Percentiles rank a stretch among this genome's conserved stretches.
Conservation (phyloP, 1,284 basidiomycete genomes). For the Cryptococcus sp. region DNA sequence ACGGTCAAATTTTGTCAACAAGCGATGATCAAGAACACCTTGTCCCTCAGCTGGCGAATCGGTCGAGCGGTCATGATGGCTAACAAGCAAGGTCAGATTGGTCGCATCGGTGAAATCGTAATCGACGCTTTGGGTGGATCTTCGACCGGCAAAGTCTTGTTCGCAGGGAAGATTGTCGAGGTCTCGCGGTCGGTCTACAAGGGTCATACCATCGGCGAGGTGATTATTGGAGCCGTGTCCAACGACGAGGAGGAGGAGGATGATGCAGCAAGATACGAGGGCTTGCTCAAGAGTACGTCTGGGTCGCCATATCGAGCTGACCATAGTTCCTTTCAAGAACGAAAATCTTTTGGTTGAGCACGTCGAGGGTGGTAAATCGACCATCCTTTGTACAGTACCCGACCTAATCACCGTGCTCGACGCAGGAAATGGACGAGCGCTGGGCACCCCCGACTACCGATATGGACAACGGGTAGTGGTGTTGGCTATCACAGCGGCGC, state of each 20-base stretch:
- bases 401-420: constrained; percentile 56
- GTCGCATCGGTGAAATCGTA: constrained; percentile 37
- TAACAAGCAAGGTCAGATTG: constrained; percentile 46
- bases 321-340: constrained; percentile 54
- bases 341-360: constrained; percentile 53
- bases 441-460: constrained; percentile 47
- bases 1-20: constrained; percentile 12
- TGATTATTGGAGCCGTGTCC: constrained; percentile 49
- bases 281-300: constrained; percentile 2
- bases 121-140: constrained; percentile 52
- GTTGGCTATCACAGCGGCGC: constrained; percentile 55
- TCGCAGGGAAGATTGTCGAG: constrained; percentile 55
- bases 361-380: constrained; percentile 30
- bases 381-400: constrained; percentile 50
- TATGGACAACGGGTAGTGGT: constrained; percentile 57
- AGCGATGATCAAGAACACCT: constrained; percentile 46
- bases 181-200: constrained; percentile 52
- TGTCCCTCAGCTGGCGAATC: constrained; percentile 55
- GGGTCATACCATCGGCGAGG: constrained; percentile 53
- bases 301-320: not conserved
- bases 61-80: constrained; percentile 50
- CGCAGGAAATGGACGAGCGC: constrained; percentile 52
- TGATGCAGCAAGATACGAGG: constrained; percentile 1
- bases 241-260: constrained; percentile 50
- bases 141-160: constrained; percentile 53